phyloP scores from a whole-genome alignment of 106 monocot genomes.

The Dioscorea dumetorum region DNA sequence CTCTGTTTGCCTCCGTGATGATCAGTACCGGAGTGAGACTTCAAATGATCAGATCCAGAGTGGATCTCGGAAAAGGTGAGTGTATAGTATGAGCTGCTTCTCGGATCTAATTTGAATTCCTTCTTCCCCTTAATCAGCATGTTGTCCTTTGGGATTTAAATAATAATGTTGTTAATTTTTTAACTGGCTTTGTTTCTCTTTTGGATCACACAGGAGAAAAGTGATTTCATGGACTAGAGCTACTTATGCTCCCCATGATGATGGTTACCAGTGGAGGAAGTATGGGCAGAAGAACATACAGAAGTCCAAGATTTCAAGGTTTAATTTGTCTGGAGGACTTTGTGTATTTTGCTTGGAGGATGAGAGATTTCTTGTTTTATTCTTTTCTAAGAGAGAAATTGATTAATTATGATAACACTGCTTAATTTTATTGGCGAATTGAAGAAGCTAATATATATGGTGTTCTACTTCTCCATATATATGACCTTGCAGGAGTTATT shows the following conservation, averaged over 20 bases:
- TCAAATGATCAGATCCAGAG: background rate
- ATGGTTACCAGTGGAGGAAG: conserved; percentile 17
- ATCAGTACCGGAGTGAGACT: background rate
- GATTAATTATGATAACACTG: background rate
- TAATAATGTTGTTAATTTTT: too few relatives aligned
- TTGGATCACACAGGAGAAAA: background rate
- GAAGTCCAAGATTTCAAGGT: background rate
- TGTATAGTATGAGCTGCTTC: background rate
- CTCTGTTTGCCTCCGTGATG: background rate
- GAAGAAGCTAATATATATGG: background rate
- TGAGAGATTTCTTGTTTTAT: too few relatives aligned
- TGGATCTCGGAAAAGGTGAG: background rate
- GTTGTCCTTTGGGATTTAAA: too few relatives aligned
- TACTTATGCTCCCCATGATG: background rate
- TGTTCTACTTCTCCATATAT: background rate
- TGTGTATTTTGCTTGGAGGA: background rate
- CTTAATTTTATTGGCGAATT: background rate
- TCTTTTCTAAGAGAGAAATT: too few relatives aligned
- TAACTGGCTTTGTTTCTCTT: background rate
- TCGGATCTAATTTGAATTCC: background rate
- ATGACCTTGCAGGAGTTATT: background rate
- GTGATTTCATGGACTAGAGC: background rate
- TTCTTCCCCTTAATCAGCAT: background rate
- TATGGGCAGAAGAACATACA: conserved; percentile 14
- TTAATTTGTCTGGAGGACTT: background rate